Base-by-base conservation (phyloP, 306 rosid genomes). In the Pueraria montana region DNA sequence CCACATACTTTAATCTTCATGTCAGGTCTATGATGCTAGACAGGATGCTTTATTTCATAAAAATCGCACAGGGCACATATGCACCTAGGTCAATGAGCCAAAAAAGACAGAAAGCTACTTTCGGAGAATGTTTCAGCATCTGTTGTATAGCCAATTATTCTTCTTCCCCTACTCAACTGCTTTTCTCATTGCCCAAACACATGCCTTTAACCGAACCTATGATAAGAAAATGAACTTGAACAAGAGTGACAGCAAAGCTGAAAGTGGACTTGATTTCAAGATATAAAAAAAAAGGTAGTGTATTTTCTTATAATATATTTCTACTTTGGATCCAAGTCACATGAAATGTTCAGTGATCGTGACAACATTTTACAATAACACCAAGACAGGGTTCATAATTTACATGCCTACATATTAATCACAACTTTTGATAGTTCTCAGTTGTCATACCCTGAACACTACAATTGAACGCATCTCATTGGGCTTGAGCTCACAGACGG, bases 221-320 rank as follows among this genome's bases (percentile, higher is more conserved):
- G 18, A 50, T 26, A 11, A 5, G 61, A 82, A 21, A 8, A 45
- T n/a, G 53, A 63, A 38, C 26, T 4, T 26, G 30, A 82, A 82
- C 63, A 82, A 82, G 52, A 71, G 61, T 53, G 26, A 53, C 61
- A 53, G 24, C 11, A 11, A 18, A 46, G 73, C 49, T 72, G 62
- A 48, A 71, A 58, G n/a, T 17, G 63, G 18, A 24, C 38, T 78
- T 56, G 72, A 20, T 18, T 55, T 55, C 18, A 48, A 67, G 66
- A 26, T 46, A 38, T 6, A 38, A 38, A 11, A 11, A 17, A 36
- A 69, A 2, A 70, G 27, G 56, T 20, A 59, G 58, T 40, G 12
- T 18, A n/a, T 74, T 48, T 64, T 40, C 61, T 65, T 70, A n/a
- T n/a, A 18, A 38, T 38, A 11, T 30, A 43, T 21, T 63, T 49